Base-by-base conservation (phyloP, 108 stramenopile species). In the Cyclotella choctawhatcheeana region DNA sequence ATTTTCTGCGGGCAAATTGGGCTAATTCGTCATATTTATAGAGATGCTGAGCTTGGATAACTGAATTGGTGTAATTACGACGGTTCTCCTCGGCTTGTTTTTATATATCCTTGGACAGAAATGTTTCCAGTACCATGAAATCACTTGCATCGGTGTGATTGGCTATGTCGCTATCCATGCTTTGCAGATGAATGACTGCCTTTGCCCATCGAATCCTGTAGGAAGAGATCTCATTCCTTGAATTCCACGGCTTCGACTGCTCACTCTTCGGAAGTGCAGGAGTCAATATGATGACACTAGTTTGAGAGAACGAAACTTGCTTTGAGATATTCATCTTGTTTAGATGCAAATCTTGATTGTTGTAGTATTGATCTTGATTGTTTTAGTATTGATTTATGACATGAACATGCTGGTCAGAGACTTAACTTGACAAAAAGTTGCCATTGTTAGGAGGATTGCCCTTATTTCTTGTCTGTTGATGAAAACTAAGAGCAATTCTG, bases 61-160 rank as follows among this genome's bases (percentile, higher is more conserved):
- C 53, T 29, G 25, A 24, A 22, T 54, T 4, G 16, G 14, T 54
- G 53, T 54, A 54, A 27, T 27, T 17, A 7, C 14, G 22, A 27
- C 53, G 53, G 14, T 54, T 5, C 25, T 54, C 27, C 5, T 54
- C 25, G 22, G 26, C 5, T 5, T 54, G 21, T 16, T 25, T 7
- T 5, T 54, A 26, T 14, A 54, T 54, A 3, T 54, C 6, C 26
- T 54, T 54, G 4, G 53, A 54, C 3, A 54, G 25, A 54, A 27
- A 54, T 5, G 25, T 4, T 16, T 54, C 53, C 53, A 54, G 4
- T 7, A 22, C 53, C 53, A 54, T 54, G 25, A 29, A 54, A 5
- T 54, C 53, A 29, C 26, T 54, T 25, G 53, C 53, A 27, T 54
- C 53, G 4, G 26, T 27, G 4, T 16, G 26, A 54, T 54, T 54